Base-by-base conservation (phyloP, 192 early-diverging fungal genomes). In the Chytriomyces confervae region DNA sequence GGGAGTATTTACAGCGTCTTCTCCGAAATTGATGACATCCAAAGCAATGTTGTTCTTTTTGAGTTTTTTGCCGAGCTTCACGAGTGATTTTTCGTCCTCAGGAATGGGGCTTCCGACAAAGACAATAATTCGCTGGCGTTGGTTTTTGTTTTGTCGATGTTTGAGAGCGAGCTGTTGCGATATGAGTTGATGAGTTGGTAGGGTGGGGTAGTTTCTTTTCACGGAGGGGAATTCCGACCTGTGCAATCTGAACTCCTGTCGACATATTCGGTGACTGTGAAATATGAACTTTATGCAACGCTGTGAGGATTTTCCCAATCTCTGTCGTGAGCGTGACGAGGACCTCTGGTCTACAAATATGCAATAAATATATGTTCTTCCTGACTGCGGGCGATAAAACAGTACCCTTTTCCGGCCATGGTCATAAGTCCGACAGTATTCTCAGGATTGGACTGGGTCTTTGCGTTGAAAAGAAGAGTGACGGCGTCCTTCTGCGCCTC, bases 31-130 rank as follows among this genome's bases (percentile, higher is more conserved):
- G 60, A 99, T 80, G 8, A 99, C 86, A 78, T 99, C 97, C 11
- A 99, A 91, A 8, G 95, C 95, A 50, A 99, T 90, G 75, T 94
- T 96, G 86, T 99, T 99, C 91, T 99, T 99, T 83, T 98, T 97
- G 70, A 97, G 89, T 80, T 97, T 97, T 87, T 98, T 98, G 72
- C 91, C 97, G 62, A 99, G 81, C 80, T 90, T 91, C 44, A 96
- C 92, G 45, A 99, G 82, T 5, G 84, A 63, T 46, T 95, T 86
- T 77, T 90, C 86, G 77, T 98, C 97, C 36, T 93, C 86, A 7
- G 86, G 84, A 13, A 99, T 79, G 29, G 97, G 97, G 62, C 94
- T 95, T 47, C 94, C 95, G 2, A 95, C 93, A 86, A 99, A 98
- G 20, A 93, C 94, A 80, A 99, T 91, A 63, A 99, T 94, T 50